Conservation (phyloP, 2,329 filamentous ascomycete species). For the Simplicillium aogashimaense region DNA sequence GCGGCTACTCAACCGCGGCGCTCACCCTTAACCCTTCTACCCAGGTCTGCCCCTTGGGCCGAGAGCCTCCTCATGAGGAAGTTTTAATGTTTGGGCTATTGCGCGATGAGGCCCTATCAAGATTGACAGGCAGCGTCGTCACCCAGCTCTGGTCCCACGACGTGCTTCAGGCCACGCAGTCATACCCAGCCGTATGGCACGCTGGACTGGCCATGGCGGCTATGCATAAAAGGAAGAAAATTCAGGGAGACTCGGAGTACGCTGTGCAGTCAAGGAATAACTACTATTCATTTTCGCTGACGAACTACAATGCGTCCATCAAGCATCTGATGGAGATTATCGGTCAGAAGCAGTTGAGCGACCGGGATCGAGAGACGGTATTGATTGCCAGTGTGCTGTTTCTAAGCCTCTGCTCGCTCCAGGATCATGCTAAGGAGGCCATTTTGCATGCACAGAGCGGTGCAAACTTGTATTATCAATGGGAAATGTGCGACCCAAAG, state of each 20-base stretch:
- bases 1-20: neutral
- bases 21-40: neutral
- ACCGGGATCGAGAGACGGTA: neutral
- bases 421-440: neutral
- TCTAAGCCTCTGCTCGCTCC: neutral
- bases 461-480: neutral
- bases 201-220: neutral
- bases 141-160: neutral
- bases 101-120: neutral
- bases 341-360: neutral
- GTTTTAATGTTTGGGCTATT: neutral
- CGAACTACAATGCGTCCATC: neutral
- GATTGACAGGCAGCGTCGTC: neutral
- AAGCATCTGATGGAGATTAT: neutral
- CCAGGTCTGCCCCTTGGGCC: neutral
- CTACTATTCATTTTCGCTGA: neutral
- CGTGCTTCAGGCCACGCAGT: neutral
- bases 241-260: neutral
- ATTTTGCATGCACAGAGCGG: neutral
- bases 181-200: neutral
- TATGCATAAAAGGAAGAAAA: neutral
- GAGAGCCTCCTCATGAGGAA: neutral
- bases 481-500: neutral
- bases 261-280: neutral
- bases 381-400: neutral